phyloP scores from a whole-genome alignment of 1,284 basidiomycete species.

The Schizopora paradoxa region DNA sequence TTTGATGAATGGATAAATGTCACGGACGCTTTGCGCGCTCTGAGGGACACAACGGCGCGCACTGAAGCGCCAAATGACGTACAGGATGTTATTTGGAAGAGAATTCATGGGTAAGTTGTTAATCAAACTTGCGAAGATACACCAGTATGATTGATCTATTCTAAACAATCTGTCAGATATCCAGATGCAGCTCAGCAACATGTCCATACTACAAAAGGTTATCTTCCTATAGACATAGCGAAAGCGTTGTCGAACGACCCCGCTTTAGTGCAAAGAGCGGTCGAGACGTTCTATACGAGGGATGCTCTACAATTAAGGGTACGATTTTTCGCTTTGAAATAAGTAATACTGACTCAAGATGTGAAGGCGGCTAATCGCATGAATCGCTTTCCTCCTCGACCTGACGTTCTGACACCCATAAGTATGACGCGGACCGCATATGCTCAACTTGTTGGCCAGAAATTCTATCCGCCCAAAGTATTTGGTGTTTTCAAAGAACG shows the following conservation, averaged over 20 bases:
- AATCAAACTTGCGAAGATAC: conserved; percentile 1
- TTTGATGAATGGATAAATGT: conserved; percentile 52
- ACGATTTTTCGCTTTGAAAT: conserved; percentile 24
- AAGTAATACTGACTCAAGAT: conserved; percentile 5
- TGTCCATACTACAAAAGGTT: conserved; percentile 74
- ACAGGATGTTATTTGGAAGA: conserved; percentile 59
- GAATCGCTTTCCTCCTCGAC: conserved; percentile 77
- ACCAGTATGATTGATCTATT: no score
- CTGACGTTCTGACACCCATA: conserved; percentile 54
- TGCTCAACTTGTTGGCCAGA: conserved; percentile 87
- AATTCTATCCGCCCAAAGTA: conserved; percentile 85
- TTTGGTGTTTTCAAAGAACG: conserved; percentile 74
- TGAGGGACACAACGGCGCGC: conserved; percentile 45
- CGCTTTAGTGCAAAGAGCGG: conserved; percentile 75
- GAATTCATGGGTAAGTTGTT: conserved; percentile 54
- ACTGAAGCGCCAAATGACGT: conserved; percentile 59
- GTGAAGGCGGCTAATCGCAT: conserved; percentile 79
- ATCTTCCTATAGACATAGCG: conserved; percentile 75
- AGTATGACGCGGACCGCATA: conserved; percentile 86
- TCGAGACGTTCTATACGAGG: conserved; percentile 89
- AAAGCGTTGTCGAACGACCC: conserved; percentile 63
- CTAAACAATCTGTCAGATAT: conserved; percentile 46
- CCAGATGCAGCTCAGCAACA: conserved; percentile 66
- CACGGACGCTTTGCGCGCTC: conserved; percentile 61
- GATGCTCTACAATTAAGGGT: conserved; percentile 86